These are phyloP conservation scores for Patellaria atrata DNA, from an alignment of 495 filamentous ascomycete genomes.

Conservation along the genomic window DNA sequence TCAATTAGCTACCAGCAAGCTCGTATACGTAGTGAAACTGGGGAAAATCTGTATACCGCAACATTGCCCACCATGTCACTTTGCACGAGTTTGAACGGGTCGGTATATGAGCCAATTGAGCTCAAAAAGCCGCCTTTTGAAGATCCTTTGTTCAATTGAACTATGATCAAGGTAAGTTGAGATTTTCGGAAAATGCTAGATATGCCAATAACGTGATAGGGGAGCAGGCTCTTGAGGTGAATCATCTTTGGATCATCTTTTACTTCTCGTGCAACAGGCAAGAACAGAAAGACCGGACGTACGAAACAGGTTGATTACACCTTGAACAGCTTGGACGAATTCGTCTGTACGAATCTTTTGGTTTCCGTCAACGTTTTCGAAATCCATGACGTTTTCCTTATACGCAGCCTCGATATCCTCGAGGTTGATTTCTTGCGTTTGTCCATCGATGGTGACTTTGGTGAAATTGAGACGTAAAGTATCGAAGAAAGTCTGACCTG, in stretches of 20 bases:
- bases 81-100: conserved; percentile 78
- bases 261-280: not conserved
- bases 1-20: not conserved
- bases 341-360: conserved; percentile 68
- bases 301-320: conserved; percentile 80
- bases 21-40: not conserved
- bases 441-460: conserved; percentile 59
- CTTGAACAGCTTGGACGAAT: conserved; percentile 84
- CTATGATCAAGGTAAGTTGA: not conserved
- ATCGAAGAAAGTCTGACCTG: conserved; percentile 68
- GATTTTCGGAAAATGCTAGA: not conserved
- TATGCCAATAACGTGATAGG: too few relatives aligned
- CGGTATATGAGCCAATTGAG: conserved; percentile 28
- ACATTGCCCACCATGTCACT: conserved; percentile 83
- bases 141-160: too few relatives aligned
- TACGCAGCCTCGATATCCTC: too few relatives aligned
- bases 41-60: conserved; percentile 43
- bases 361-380: too few relatives aligned
- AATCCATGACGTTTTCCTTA: too few relatives aligned
- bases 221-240: too few relatives aligned
- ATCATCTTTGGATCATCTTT: too few relatives aligned
- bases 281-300: conserved; percentile 15
- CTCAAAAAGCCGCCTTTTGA: not conserved
- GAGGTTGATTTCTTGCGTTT: too few relatives aligned
- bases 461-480: conserved; percentile 69